phyloP scores from a whole-genome alignment of 495 filamentous ascomycete genomes.

The Penicillium angulare region DNA sequence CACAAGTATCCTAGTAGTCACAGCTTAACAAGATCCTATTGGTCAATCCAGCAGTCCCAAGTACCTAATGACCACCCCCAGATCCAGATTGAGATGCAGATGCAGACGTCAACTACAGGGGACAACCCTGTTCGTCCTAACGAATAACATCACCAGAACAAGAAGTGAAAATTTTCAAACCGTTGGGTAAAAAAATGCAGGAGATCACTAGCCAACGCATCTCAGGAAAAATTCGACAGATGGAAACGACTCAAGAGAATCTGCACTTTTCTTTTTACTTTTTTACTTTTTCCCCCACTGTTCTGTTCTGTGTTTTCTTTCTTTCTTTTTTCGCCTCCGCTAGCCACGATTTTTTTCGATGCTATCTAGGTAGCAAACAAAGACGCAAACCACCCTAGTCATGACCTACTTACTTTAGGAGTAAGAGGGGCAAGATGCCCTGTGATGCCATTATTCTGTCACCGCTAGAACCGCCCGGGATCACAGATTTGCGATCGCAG shows the following conservation, averaged over 20 bases:
- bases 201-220: background rate
- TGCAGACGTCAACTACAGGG: constrained; percentile 9
- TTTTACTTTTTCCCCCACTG: background rate
- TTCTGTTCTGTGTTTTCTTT: background rate
- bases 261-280: too few relatives aligned
- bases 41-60: background rate
- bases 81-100: constrained; percentile 2
- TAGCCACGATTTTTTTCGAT: background rate
- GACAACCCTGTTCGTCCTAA: constrained; percentile 5
- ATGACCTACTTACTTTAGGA: too few relatives aligned
- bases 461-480: background rate
- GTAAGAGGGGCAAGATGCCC: too few relatives aligned
- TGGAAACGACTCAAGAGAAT: too few relatives aligned
- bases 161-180: background rate
- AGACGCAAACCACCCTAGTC: background rate
- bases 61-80: background rate
- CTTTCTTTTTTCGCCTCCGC: background rate
- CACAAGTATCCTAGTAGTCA: background rate
- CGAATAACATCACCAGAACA: too few relatives aligned
- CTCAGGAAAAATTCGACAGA: background rate
- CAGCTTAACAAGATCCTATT: background rate
- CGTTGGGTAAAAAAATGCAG: background rate
- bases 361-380: constrained; percentile 2
- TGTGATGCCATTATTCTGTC: background rate
- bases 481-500: background rate